These are phyloP conservation scores for Ligustrum vulgare DNA, from an alignment of 257 asterid species.

Conservation along the genomic window DNA sequence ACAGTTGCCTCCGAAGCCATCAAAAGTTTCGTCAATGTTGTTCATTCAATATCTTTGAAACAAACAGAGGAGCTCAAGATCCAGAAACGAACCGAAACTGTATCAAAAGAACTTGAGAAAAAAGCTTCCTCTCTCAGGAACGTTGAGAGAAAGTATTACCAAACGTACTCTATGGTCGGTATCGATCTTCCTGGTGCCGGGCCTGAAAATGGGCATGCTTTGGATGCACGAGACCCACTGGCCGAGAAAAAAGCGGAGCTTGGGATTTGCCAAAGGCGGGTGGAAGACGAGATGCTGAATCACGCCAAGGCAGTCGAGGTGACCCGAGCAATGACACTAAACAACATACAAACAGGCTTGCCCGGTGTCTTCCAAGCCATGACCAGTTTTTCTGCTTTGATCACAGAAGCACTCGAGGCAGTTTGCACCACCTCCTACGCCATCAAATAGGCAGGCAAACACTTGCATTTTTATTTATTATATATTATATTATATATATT, in stretches of 20 bases:
- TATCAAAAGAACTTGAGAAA: constrained; percentile 83
- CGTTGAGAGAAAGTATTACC: constrained; percentile 83
- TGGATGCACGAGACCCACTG: constrained; percentile 89
- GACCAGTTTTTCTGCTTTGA: constrained; percentile 84
- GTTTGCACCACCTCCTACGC: constrained; percentile 85
- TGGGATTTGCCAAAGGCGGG: constrained; percentile 72
- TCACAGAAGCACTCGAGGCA: constrained; percentile 73
- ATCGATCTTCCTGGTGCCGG: constrained; percentile 66
- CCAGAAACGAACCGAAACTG: constrained; percentile 65
- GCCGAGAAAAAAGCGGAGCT: constrained; percentile 88
- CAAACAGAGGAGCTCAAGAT: constrained; percentile 85
- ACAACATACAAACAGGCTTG: constrained; percentile 89
- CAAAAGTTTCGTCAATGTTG: constrained; percentile 89
- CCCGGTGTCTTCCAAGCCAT: constrained; percentile 99
- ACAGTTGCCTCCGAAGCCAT: constrained; percentile 94
- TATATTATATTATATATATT: constrained; percentile 18
- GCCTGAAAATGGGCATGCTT: constrained; percentile 51
- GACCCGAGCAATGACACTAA: constrained; percentile 86
- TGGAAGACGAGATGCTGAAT: constrained; percentile 83
- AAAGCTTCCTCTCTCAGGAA: constrained; percentile 73
- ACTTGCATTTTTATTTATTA: background rate
- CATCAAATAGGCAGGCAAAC: constrained; percentile 38
- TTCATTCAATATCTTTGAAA: constrained; percentile 68
- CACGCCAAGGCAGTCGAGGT: constrained; percentile 85
- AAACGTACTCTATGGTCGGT: constrained; percentile 82